Base-by-base conservation (phyloP, 305 asterid species). In the Rubia occidens region DNA sequence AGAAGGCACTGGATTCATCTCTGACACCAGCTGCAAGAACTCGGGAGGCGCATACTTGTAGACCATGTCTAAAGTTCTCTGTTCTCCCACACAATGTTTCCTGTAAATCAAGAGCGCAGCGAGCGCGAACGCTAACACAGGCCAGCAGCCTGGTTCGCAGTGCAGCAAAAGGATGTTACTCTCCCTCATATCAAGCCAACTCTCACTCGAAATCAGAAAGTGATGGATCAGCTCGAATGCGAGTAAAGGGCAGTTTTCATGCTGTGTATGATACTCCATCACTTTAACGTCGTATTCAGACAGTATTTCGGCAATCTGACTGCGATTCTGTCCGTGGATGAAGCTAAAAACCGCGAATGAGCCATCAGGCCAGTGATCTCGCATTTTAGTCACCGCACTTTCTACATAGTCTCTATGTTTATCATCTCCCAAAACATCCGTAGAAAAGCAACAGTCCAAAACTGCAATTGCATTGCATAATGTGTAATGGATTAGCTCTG, bases 1-100 rank as follows among this genome's bases (percentile, higher is more conserved):
- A 45, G 95, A 87, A 76, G 94, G 89, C 49, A 85, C 58, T 11
- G 95, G 91, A 79, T 90, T 81, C 58, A 89, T 29, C 55, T 95
- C 83, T n/a, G 75, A 75, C 74, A 74, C 17, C 64, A 70, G 18
- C 47, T 83, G 75, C 73, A 90, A 56, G 76, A 80, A 63, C 72
- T 82, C 88, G 3, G 21, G 82, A 64, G 95, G 83, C 15, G 87
- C 85, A 72, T 85, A 94, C 80, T 85, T 84, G 80, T 66, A 84
- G 73, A 87, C 68, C 79, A 60, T 85, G 49, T 84, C 88, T 66
- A 90, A 72, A 39, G 91, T 85, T 75, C 73, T 86, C 76, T 72
- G 81, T 70, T 88, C 97, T 35, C 82, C 95, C 0, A 71, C 75
- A 77, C 70, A 83, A 24, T 77, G 87, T 75, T 70, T 86, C 60